Conservation (phyloP, 2,329 filamentous ascomycete genomes). For the Nemania serpens region DNA sequence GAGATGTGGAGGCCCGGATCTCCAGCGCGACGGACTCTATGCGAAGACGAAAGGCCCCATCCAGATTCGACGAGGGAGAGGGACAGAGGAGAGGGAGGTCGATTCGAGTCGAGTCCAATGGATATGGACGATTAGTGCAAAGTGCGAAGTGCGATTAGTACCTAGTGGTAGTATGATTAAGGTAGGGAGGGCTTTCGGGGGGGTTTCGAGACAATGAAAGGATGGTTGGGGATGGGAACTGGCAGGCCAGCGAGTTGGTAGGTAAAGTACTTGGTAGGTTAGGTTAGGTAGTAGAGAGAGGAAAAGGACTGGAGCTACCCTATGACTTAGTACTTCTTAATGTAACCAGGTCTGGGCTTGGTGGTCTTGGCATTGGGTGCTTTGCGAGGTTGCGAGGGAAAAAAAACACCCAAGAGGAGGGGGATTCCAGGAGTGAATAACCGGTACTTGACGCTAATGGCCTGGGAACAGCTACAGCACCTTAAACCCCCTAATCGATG, state of each 20-base stretch:
- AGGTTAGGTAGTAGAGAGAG: constrained; percentile 20
- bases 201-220: constrained; percentile 30
- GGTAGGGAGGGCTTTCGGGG: constrained; percentile 7
- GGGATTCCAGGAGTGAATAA: neutral
- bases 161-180: too few species aligned
- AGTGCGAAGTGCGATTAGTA: too few species aligned
- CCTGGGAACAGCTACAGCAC: neutral
- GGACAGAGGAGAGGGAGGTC: constrained; percentile 19
- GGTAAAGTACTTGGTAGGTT: too few species aligned
- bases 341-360: constrained; percentile 22
- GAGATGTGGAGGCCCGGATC: constrained; percentile 39
- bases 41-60: constrained; percentile 37
- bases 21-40: constrained; percentile 42
- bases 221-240: constrained; percentile 32
- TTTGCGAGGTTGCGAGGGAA: constrained; percentile 6
- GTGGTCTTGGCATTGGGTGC: constrained; percentile 21
- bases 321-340: too few species aligned
- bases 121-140: neutral
- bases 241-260: constrained; percentile 20
- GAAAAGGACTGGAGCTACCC: constrained; percentile 19
- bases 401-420: constrained; percentile 22
- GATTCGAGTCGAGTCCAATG: constrained; percentile 23
- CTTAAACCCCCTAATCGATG: neutral
- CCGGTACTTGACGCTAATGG: neutral
- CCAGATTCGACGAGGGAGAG: constrained; percentile 35